phyloP scores from a whole-genome alignment of 352 stramenopile species.

The Pythium phragmiticola region DNA sequence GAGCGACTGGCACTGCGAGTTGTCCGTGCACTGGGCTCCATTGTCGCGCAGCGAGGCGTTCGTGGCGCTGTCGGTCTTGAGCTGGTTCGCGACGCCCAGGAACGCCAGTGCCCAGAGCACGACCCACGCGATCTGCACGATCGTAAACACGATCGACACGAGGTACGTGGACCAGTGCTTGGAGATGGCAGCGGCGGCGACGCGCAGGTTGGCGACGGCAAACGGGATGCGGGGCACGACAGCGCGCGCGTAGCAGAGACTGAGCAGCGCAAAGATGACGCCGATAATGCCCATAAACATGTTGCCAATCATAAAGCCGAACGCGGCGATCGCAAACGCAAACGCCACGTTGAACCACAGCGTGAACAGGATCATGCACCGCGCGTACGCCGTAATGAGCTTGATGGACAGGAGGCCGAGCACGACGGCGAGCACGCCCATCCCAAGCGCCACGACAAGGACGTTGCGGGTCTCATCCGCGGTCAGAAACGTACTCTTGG shows the following conservation, averaged over 20 bases:
- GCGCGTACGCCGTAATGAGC: slow-evolving; percentile 75
- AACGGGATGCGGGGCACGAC: slow-evolving; percentile 93
- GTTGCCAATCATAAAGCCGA: slow-evolving; percentile 68
- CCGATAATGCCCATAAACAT: slow-evolving; percentile 71
- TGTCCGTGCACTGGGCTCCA: slow-evolving; percentile 29
- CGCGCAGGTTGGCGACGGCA: slow-evolving; percentile 89
- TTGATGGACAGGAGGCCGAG: slow-evolving; percentile 69
- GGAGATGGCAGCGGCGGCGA: slow-evolving; percentile 86
- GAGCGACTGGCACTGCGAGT: slow-evolving; percentile 40
- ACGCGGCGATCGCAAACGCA: slow-evolving; percentile 57
- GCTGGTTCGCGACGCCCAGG: slow-evolving; percentile 84
- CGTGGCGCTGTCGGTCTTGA: slow-evolving; percentile 35
- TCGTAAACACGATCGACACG: slow-evolving; percentile 82
- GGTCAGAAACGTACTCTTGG: slow-evolving; percentile 36
- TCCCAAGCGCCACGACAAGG: slow-evolving; percentile 22
- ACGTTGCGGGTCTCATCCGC: slow-evolving; percentile 42
- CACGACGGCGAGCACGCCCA: slow-evolving; percentile 53
- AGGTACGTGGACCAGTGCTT: slow-evolving; percentile 88
- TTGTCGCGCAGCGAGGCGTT: slow-evolving; percentile 8
- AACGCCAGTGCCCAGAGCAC: slow-evolving; percentile 87
- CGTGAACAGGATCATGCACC: slow-evolving; percentile 83
- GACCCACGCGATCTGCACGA: slow-evolving; percentile 90
- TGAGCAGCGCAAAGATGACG: slow-evolving; percentile 60
- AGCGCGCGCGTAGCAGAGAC: slow-evolving; percentile 83
- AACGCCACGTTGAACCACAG: slow-evolving; percentile 86